Base-by-base conservation (phyloP, 2,329 filamentous ascomycete species). In the Calcarisporium arbuscula region DNA sequence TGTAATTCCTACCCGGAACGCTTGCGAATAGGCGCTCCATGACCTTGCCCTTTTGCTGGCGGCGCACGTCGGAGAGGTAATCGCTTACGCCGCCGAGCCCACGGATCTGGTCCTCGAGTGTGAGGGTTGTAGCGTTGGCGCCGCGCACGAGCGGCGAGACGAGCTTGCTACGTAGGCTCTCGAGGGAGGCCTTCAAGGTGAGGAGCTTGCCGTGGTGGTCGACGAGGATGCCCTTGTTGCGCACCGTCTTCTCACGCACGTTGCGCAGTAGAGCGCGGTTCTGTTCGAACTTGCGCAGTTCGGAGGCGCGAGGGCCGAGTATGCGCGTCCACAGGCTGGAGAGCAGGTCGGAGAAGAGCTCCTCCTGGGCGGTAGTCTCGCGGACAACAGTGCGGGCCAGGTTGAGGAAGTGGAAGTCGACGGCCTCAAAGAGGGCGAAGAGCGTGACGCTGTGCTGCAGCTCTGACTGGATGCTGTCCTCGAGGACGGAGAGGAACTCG, bases 331-430 rank as follows among this genome's bases (percentile, higher is more conserved):
- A 96, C 8, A 95, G 73, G 4, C 80, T 82, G 3, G 82, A 81
- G 28, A 95, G 79, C 50, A 92, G 73, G 51, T 95, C 87, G 42
- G 78, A 80, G 55, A 94, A 85, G 19, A 80, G 69, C 27, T 82
- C 80, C 43, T 95, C 86, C 54, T 95, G 87, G 6, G 76, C 74
- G 43, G 84, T 81, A 15, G 82, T 78, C 62, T 95, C 89, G 49
- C 87, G 85, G 36, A 85, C 82, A 8, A 94, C 88, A 5, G 80
- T 84, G 41, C 88, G 82, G 43, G 86, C 86, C 1, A 95, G 72
- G 56, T 92, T 94, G 42, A 88, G 73, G 60, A 95, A 95, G 56
- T 94, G 87, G 34, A 80, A 76, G 61, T 96, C 90, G 47, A 95
- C 88, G 39, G 80, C 77, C 56, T 95, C 88, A 58, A 95, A 95